A percentile compares a stretch with the other conserved stretches of the same genome.
Conservation (phyloP, 2,329 filamentous ascomycete genomes). For the Stagonosporopsis tanaceti region DNA sequence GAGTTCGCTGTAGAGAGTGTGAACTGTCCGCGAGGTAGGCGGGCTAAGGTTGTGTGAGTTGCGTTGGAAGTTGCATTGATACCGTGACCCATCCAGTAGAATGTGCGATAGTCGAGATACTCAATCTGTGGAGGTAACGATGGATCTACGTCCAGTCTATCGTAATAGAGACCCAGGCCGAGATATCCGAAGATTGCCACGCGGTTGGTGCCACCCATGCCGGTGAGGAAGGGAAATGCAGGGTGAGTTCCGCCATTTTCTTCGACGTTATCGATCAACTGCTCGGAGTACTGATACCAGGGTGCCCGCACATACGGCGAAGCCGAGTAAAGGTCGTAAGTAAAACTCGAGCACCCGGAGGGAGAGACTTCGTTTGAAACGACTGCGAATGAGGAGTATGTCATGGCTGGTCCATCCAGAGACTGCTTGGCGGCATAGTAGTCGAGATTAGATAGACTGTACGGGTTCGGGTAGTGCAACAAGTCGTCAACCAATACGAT, state of each 20-base stretch:
- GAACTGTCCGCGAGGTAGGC: conserved; percentile 52
- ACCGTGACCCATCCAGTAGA: conserved; percentile 72
- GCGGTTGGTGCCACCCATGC: conserved; percentile 73
- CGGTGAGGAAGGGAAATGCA: conserved; percentile 75
- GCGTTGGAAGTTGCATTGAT: conserved; percentile 68
- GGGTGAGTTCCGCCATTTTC: conserved; percentile 72
- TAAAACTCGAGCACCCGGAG: conserved; percentile 73
- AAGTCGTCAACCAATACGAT: conserved; percentile 73
- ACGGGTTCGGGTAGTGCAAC: conserved; percentile 65
- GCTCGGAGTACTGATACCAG: conserved; percentile 76
- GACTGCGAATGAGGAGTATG: conserved; percentile 73
- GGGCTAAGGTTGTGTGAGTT: conserved; percentile 69
- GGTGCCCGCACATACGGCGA: conserved; percentile 71
- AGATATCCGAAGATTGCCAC: conserved; percentile 73
- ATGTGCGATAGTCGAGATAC: conserved; percentile 66
- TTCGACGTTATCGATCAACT: conserved; percentile 67
- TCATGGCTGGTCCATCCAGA: conserved; percentile 74
- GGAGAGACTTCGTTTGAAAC: conserved; percentile 70
- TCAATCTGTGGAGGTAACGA: conserved; percentile 68
- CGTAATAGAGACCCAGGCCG: conserved; percentile 67
- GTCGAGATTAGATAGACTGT: conserved; percentile 66
- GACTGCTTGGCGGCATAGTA: conserved; percentile 76
- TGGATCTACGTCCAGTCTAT: conserved; percentile 69
- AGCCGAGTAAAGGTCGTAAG: conserved; percentile 70
- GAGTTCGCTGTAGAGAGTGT: conserved; percentile 62